Evolutionary conservation across 805 yeast species (phyloP).

Genomic region (Metschnikowia matae): DNA sequence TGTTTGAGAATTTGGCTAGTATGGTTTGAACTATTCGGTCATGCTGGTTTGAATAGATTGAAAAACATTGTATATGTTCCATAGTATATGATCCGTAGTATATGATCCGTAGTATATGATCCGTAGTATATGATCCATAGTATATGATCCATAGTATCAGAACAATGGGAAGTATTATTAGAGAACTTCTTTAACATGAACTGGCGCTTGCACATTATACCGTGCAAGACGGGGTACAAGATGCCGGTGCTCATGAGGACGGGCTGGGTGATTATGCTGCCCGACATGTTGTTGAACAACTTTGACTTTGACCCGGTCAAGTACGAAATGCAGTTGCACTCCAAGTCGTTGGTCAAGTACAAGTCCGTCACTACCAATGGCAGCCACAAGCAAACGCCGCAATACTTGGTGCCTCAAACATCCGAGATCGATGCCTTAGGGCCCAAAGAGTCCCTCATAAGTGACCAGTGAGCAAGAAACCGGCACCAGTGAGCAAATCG

Average conservation of each 20-base stretch:
- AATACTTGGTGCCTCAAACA: constrained; percentile 57
- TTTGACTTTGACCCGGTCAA: constrained; percentile 43
- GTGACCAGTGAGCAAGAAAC: no score
- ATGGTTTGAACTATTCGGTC: no score
- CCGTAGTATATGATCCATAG: no score
- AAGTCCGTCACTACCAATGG: constrained; percentile 14
- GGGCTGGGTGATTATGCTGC: constrained; percentile 91
- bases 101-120: no score
- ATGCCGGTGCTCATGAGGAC: constrained; percentile 63
- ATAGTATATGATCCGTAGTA: no score
- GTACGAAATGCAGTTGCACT: constrained; percentile 29
- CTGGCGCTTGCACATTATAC: constrained; percentile 80
- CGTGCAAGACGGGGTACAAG: constrained; percentile 62
- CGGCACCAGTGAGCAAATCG: no score
- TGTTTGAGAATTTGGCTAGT: no score
- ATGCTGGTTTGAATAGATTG: no score
- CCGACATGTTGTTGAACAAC: constrained; percentile 74
- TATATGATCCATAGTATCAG: no score
- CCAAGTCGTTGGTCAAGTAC: constrained; percentile 28
- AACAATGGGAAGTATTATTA: no score
- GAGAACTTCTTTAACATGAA: constrained; percentile 86
- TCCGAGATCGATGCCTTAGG: constrained; percentile 74
- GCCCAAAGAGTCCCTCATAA: constrained; percentile 70
- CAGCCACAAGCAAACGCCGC: constrained; percentile 34
- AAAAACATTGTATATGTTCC: no score